A percentile compares a stretch with the other conserved stretches of the same genome.
phyloP scores from a whole-genome alignment of 192 early-diverging fungal genomes.

The Backusella sp. region DNA sequence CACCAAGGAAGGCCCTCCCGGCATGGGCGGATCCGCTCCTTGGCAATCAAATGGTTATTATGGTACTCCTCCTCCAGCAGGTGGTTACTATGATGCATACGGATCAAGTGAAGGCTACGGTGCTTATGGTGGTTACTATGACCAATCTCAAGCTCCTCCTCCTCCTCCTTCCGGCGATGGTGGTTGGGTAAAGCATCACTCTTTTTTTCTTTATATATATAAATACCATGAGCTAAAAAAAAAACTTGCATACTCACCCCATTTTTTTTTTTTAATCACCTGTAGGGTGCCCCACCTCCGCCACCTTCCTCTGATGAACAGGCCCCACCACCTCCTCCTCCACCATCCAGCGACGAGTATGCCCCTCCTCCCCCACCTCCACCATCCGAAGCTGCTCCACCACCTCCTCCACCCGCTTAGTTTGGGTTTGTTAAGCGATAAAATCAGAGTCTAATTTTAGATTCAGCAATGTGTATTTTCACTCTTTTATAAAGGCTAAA shows the following conservation, averaged over 20 bases:
- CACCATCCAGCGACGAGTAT: slow-evolving; percentile 30
- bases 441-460: background rate
- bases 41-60: slow-evolving; percentile 20
- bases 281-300: background rate
- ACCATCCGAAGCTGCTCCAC: slow-evolving; percentile 32
- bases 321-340: slow-evolving; percentile 34
- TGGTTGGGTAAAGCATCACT: background rate
- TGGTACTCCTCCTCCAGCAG: background rate
- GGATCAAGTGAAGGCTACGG: background rate
- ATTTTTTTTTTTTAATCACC: no score
- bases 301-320: background rate
- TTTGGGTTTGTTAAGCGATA: background rate
- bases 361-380: slow-evolving; percentile 39
- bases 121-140: slow-evolving; percentile 26
- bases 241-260: background rate
- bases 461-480: background rate
- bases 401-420: slow-evolving; percentile 37
- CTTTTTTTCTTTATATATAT: no score
- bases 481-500: background rate
- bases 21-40: slow-evolving; percentile 24
- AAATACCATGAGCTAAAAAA: background rate
- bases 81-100: slow-evolving; percentile 12
- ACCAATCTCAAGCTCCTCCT: slow-evolving; percentile 30
- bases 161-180: slow-evolving; percentile 14
- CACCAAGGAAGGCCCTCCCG: slow-evolving; percentile 9